A percentile compares a stretch with the other conserved stretches of the same genome.
phyloP scores from a whole-genome alignment of 768 basidiomycete species.

The Heimioporus sp. region DNA sequence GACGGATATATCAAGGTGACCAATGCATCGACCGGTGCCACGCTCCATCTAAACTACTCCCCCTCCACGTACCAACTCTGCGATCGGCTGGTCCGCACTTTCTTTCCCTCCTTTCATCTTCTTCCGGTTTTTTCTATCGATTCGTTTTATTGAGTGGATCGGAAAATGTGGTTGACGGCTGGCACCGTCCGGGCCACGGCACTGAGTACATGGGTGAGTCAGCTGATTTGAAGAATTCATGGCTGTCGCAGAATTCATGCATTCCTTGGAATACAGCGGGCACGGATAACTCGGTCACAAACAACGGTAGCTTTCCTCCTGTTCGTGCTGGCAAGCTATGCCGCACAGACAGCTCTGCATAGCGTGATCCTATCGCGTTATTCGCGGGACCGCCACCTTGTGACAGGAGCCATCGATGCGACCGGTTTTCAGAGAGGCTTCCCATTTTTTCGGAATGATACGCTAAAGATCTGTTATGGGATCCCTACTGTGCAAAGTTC shows the following conservation, averaged over 20 bases:
- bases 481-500: constrained; percentile 34
- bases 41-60: too few relatives aligned
- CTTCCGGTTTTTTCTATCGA: too few relatives aligned
- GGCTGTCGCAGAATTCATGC: not conserved
- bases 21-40: too few relatives aligned
- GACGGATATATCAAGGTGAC: too few relatives aligned
- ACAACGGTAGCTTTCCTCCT: constrained; percentile 49
- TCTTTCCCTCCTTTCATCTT: not conserved
- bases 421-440: constrained; percentile 26
- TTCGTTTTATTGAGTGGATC: too few relatives aligned
- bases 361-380: constrained; percentile 38
- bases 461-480: constrained; percentile 37
- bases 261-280: constrained; percentile 33
- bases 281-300: constrained; percentile 47
- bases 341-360: constrained; percentile 42
- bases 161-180: too few relatives aligned
- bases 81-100: constrained; percentile 13
- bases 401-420: constrained; percentile 32
- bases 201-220: constrained; percentile 15
- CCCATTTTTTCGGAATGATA: constrained; percentile 14
- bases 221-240: not conserved
- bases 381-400: constrained; percentile 29
- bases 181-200: not conserved
- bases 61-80: too few relatives aligned
- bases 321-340: constrained; percentile 41